Evolutionary conservation across 306 rosid species (phyloP), one percentile per base, ranked within the genome.

Genomic region (Hylodesmum podocarpum): DNA sequence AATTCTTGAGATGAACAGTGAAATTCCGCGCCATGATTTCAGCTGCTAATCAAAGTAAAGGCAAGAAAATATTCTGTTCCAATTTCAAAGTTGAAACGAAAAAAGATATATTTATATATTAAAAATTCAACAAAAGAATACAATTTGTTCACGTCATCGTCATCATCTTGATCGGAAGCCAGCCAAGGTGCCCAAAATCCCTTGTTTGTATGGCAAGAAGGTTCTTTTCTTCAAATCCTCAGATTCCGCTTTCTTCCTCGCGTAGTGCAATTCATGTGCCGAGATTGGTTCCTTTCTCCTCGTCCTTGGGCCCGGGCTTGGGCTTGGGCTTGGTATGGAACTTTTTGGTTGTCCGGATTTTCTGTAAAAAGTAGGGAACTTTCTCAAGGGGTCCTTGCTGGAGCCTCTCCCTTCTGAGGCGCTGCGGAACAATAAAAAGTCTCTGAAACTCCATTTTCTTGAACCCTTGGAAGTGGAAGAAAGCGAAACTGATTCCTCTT

Each of bases 331-430:
- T 86, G 55, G 66, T n/a, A 86, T 82, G 0, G 88, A 57, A 6
- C 44, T 50, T 79, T 86, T 88, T 3, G 37, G 24, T 3, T 83
- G 86, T 58, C 87, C 89, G 0, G 74, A 27, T 49, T 82, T 92
- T 72, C 24, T 91, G 64, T 80, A 46, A 46, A 54, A 18, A 72
- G 43, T 22, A 15, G 82, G 69, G 80, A 75, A 90, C 81, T 88
- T 92, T 13, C 86, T 85, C 57, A 86, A 63, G 1, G 92, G 91
- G 39, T 92, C 97, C 44, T 87, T 91, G 47, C 66, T 87, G 4
- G 89, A 62, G 5, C 93, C 91, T 68, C 96, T 72, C 12, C 98
- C 98, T 84, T 95, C 99, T 0, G 97, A 95, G 5, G 97, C 96
- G 50, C 99, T 95, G 0, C 97, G 90, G 62, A 95, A 95, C 75